phyloP scores from a whole-genome alignment of 306 rosid genomes.

The Urtica urens region DNA sequence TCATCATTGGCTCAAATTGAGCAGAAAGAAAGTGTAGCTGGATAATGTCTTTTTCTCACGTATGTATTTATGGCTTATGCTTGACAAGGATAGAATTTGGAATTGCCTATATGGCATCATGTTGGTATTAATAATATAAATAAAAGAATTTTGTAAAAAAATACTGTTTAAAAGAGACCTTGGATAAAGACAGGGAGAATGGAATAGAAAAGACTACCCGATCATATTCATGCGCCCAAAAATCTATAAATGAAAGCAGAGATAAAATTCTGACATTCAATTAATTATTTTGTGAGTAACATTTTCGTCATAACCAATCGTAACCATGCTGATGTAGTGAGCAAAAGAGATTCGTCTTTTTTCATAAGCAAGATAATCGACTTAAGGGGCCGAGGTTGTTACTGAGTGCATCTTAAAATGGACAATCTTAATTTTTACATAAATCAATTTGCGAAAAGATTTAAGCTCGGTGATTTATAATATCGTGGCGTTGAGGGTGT shows the following conservation, averaged over 20 bases:
- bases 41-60: conserved; percentile 14
- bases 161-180: conserved; percentile 9
- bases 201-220: conserved; percentile 17
- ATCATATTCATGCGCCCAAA: conserved; percentile 8
- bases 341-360: too few species aligned
- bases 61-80: conserved; percentile 13
- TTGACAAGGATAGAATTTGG: conserved; percentile 3
- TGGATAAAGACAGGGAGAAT: conserved; percentile 3
- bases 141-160: not conserved
- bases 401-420: too few species aligned
- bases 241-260: not conserved
- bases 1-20: conserved; percentile 2
- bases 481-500: too few species aligned
- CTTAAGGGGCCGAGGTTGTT: too few species aligned
- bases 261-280: conserved; percentile 25
- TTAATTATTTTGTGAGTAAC: too few species aligned
- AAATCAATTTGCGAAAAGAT: too few species aligned
- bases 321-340: too few species aligned
- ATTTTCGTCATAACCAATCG: too few species aligned
- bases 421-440: too few species aligned
- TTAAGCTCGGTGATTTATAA: too few species aligned
- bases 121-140: conserved; percentile 15
- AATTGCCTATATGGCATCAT: conserved; percentile 8
- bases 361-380: too few species aligned
- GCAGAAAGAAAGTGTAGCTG: conserved; percentile 12